Conservation (phyloP, 2,329 filamentous ascomycete genomes). For the Penicillium sp. region DNA sequence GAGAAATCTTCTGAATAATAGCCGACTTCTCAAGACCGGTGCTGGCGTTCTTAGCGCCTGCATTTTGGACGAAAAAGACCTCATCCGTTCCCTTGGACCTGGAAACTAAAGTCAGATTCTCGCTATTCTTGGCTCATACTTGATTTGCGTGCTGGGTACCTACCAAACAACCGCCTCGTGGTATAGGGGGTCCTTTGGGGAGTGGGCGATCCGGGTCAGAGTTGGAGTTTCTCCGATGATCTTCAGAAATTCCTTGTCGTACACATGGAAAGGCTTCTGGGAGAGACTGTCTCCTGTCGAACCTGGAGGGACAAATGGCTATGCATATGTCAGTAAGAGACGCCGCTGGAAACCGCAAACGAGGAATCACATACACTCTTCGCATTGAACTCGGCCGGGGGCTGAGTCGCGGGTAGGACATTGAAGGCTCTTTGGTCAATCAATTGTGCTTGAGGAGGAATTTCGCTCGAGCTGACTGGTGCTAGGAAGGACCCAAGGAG, state of each 20-base stretch:
- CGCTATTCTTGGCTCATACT: background rate
- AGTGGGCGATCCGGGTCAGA: constrained; percentile 11
- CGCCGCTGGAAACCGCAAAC: background rate
- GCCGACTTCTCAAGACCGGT: constrained; percentile 11
- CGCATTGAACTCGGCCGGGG: constrained; percentile 12
- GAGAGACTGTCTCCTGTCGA: constrained; percentile 7
- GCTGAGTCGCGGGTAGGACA: constrained; percentile 13
- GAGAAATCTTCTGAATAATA: constrained; percentile 13
- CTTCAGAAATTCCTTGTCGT: constrained; percentile 13
- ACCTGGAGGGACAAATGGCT: constrained; percentile 11
- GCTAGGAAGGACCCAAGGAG: background rate
- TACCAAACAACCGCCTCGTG: constrained; percentile 17
- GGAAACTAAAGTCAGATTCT: background rate
- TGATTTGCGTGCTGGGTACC: background rate
- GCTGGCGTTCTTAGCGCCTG: constrained; percentile 10
- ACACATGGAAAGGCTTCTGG: constrained; percentile 10
- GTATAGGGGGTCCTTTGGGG: constrained; percentile 9
- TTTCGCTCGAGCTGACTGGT: constrained; percentile 8
- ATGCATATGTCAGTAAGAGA: background rate
- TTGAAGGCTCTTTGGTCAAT: constrained; percentile 16
- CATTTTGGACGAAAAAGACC: constrained; percentile 18
- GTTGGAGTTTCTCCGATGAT: constrained; percentile 7
- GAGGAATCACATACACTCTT: constrained; percentile 4
- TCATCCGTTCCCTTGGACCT: constrained; percentile 14
- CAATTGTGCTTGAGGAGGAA: constrained; percentile 14